A percentile compares a stretch with the other conserved stretches of the same genome.
These are phyloP conservation scores for Catunica adiposa DNA, from an alignment of 2,329 filamentous ascomycete species.

Conservation along the genomic window DNA sequence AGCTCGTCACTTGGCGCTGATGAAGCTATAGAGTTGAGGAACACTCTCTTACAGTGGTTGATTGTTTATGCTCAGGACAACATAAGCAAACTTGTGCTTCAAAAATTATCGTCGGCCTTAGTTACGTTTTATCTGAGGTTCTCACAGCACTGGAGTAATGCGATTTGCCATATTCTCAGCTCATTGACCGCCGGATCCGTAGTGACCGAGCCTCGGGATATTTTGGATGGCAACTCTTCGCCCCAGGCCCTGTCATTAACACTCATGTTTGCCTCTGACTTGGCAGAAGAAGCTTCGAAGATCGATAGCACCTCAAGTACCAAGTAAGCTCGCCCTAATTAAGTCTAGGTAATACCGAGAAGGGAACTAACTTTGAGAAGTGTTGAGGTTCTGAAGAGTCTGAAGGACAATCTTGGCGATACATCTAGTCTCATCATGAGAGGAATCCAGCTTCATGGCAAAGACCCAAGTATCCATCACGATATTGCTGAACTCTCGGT, in stretches of 20 bases:
- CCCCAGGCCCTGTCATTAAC: slow-evolving; percentile 7
- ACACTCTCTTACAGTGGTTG: slow-evolving; percentile 47
- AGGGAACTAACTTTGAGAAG: slow-evolving; percentile 20
- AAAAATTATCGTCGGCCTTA: slow-evolving; percentile 62
- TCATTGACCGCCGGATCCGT: slow-evolving; percentile 23
- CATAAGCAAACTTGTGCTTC: slow-evolving; percentile 44
- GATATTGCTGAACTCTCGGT: slow-evolving; percentile 38
- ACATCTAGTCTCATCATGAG: slow-evolving; percentile 25
- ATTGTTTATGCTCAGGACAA: slow-evolving; percentile 35
- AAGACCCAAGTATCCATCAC: slow-evolving; percentile 16
- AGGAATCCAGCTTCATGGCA: slow-evolving; percentile 21
- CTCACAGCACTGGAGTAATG: slow-evolving; percentile 48
- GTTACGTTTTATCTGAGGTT: slow-evolving; percentile 62
- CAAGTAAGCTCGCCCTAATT: slow-evolving; percentile 26
- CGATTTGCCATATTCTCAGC: slow-evolving; percentile 42
- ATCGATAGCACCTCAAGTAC: slow-evolving; percentile 45
- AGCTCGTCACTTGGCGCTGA: slow-evolving; percentile 37
- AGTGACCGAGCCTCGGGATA: not conserved
- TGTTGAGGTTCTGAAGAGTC: slow-evolving; percentile 24
- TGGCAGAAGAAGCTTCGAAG: slow-evolving; percentile 53
- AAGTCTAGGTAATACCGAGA: slow-evolving; percentile 16
- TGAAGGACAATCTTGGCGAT: slow-evolving; percentile 27
- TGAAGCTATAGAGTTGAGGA: slow-evolving; percentile 41
- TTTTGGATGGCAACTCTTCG: not conserved
- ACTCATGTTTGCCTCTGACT: slow-evolving; percentile 15